Base-by-base conservation (phyloP, 2,329 filamentous ascomycete genomes). In the Talaromyces marneffei region DNA sequence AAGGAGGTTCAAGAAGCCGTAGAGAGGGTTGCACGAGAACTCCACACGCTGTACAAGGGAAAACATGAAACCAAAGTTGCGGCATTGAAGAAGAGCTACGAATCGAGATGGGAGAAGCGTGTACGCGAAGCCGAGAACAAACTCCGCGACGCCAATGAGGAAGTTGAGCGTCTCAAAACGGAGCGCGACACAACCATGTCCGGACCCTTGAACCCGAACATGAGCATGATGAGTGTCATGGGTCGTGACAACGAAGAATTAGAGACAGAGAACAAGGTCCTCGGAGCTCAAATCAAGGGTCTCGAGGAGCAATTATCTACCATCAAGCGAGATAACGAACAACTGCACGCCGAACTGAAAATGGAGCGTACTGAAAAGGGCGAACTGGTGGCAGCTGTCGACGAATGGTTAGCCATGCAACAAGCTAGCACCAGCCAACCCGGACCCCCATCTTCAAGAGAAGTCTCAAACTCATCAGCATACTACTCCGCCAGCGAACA, bases 51-150 rank as follows among this genome's bases (percentile, higher is more conserved):
- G 10, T 99, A 99, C 83, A 97, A 97, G 79, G 87, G 89, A 72
- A 99, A 99, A 78, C 94, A 99, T 74, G 93, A 97, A 79, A 91
- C 88, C 65, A 99, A 99, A 79, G 93, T 97, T 48, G 85, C 90
- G 0, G 93, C 92, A 3, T 82, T 99, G 66, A 97, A 87, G 72
- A 85, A 87, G 68, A 85, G 83, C 70, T 87, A 97, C 77, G 91
- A 97, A 74, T 84, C 85, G 52, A 87, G 93, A 59, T 94, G 91
- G 85, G 91, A 96, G 76, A 95, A 95, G 81, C 90, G 89, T 70
- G 85, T 93, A 61, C 85, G 85, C 59, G 90, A 93, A 68, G 84
- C 96, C 2, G 90, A 96, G 75, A 73, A 75, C 18, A 86, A 86
- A 64, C 81, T 96, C 46, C 86, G 86, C 50, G 84, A 88, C 46